These are phyloP conservation scores for Neurospora discreta DNA, from an alignment of 495 filamentous ascomycete species.

Conservation along the genomic window DNA sequence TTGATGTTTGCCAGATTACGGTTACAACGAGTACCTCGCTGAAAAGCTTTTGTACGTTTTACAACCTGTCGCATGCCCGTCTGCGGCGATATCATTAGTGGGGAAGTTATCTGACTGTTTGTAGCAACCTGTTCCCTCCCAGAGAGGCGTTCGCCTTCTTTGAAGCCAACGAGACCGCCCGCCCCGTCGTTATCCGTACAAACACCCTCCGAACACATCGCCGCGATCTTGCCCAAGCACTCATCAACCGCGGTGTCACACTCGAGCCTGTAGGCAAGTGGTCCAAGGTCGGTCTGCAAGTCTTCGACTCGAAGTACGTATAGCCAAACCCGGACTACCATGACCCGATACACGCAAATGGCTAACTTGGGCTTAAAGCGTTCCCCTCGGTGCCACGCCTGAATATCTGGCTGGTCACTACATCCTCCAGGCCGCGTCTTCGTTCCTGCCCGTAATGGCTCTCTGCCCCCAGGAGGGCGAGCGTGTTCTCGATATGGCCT, in stretches of 20 bases:
- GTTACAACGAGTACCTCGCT: conserved; percentile 52
- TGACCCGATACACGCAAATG: neutral
- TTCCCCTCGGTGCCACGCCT: conserved; percentile 93
- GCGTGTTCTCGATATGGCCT: conserved; percentile 82
- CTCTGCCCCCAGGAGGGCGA: conserved; percentile 89
- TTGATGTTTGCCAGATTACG: conserved; percentile 45
- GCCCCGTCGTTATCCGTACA: conserved; percentile 71
- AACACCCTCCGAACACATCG: conserved; percentile 92
- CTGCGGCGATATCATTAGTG: neutral
- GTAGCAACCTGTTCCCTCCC: conserved; percentile 70
- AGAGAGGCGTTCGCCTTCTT: conserved; percentile 97
- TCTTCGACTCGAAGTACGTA: conserved; percentile 67
- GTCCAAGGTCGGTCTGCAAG: conserved; percentile 93
- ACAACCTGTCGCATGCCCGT: neutral
- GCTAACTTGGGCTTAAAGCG: conserved; percentile 19
- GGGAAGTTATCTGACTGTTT: conserved; percentile 22
- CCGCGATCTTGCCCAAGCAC: conserved; percentile 78
- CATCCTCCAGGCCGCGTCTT: conserved; percentile 93
- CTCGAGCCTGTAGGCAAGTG: conserved; percentile 96
- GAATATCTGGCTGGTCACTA: conserved; percentile 97
- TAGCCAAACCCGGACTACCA: neutral
- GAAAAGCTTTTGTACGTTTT: conserved; percentile 23
- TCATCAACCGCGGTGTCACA: conserved; percentile 95
- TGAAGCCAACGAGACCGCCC: conserved; percentile 85
- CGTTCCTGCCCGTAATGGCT: conserved; percentile 96